Evolutionary conservation across 2,329 filamentous ascomycete genomes (phyloP).

Genomic region (Claviceps maximensis): DNA sequence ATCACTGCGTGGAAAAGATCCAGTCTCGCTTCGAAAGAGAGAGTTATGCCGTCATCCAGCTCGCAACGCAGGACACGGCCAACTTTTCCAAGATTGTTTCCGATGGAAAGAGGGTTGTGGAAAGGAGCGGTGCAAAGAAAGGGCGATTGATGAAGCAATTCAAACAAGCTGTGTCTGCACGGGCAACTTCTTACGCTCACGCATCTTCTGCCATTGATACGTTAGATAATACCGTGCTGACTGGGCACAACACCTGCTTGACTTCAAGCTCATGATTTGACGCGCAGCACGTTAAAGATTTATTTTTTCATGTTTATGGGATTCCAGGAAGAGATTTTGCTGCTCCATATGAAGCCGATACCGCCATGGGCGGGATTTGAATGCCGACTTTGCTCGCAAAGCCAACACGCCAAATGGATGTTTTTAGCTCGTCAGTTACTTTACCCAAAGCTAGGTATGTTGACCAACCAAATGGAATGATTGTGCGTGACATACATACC

Average conservation of each 20-base stretch:
- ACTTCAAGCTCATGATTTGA: neutral
- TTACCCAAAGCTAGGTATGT: neutral
- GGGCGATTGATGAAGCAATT: neutral
- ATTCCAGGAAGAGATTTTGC: neutral
- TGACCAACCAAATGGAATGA: neutral
- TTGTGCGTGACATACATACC: neutral
- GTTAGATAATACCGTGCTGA: neutral
- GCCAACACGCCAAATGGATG: neutral
- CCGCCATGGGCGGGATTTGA: neutral
- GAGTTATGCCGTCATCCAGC: neutral
- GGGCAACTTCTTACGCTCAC: neutral
- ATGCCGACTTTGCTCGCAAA: neutral
- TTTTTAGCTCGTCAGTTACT: neutral
- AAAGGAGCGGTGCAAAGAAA: neutral
- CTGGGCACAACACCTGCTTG: neutral
- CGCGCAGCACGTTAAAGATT: neutral
- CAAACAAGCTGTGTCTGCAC: neutral
- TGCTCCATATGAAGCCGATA: neutral
- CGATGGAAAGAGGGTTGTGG: neutral
- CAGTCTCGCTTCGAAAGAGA: conserved; percentile 4
- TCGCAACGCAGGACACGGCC: neutral
- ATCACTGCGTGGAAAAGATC: conserved; percentile 5
- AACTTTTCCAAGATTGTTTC: neutral
- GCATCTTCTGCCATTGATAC: neutral
- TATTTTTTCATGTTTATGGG: too few species aligned